Conservation (phyloP, 2,329 filamentous ascomycete genomes). For the Calonectria fujianensis region DNA sequence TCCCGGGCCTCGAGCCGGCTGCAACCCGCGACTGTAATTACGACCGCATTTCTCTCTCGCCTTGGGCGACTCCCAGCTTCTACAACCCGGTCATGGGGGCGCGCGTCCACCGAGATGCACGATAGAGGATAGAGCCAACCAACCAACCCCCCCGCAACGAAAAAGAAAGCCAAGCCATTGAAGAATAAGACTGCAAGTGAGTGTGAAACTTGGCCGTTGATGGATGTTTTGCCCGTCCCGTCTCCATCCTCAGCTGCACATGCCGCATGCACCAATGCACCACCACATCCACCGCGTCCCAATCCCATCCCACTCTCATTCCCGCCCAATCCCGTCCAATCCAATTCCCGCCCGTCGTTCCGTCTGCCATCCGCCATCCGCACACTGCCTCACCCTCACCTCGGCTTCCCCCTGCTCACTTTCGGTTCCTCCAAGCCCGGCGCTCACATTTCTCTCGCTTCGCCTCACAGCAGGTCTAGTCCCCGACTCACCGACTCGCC, state of each 20-base stretch:
- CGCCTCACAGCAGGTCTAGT: slow-evolving; percentile 29
- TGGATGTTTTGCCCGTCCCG: slow-evolving; percentile 34
- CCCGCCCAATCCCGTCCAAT: slow-evolving; percentile 40
- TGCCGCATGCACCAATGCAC: slow-evolving; percentile 20
- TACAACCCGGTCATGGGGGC: slow-evolving; percentile 42
- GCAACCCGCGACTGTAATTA: slow-evolving; percentile 21
- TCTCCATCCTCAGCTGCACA: slow-evolving; percentile 22
- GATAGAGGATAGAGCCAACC: slow-evolving; percentile 44
- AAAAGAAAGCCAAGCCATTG: slow-evolving; percentile 38
- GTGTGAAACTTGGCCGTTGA: slow-evolving; percentile 37
- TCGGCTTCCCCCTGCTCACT: slow-evolving; percentile 20
- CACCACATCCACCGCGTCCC: slow-evolving; percentile 22
- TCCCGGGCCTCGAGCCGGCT: slow-evolving; percentile 38
- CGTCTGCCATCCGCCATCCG: slow-evolving; percentile 25
- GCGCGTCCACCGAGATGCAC: slow-evolving; percentile 42
- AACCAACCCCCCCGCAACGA: slow-evolving; percentile 29
- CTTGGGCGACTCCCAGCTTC: slow-evolving; percentile 6
- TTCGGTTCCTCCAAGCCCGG: slow-evolving; percentile 24
- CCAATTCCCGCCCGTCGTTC: slow-evolving; percentile 40
- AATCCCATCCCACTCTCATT: slow-evolving; percentile 36
- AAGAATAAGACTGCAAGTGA: slow-evolving; percentile 22
- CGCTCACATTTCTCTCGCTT: slow-evolving; percentile 33
- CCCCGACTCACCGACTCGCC: slow-evolving; percentile 32
- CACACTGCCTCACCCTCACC: slow-evolving; percentile 33
- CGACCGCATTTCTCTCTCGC: slow-evolving; percentile 13